Percentiles rank a stretch among this genome's conserved stretches.
Conservation (phyloP, 108 stramenopile genomes). For the Cyclotella kingstonii region DNA sequence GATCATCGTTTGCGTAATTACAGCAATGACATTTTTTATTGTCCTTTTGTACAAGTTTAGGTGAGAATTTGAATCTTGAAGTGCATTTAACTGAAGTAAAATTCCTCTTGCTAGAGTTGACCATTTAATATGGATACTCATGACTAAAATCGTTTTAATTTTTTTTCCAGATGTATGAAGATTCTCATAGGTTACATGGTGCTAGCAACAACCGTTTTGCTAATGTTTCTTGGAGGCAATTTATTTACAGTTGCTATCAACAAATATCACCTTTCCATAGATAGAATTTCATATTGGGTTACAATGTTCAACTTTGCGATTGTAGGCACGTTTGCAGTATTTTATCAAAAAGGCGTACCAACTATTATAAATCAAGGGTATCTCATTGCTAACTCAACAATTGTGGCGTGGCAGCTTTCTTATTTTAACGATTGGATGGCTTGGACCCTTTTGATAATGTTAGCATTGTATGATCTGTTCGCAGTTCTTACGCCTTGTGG, state of each 20-base stretch:
- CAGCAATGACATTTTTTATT: slow-evolving; percentile 86
- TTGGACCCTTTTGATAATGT: slow-evolving; percentile 91
- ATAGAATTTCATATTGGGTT: slow-evolving; percentile 76
- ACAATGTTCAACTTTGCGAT: slow-evolving; percentile 92
- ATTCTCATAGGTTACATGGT: slow-evolving; percentile 88
- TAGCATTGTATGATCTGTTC: slow-evolving; percentile 94
- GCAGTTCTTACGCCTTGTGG: slow-evolving; percentile 97
- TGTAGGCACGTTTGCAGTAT: slow-evolving; percentile 88
- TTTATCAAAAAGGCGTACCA: slow-evolving; percentile 91
- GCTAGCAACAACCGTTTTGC: slow-evolving; percentile 70
- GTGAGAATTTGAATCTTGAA: slow-evolving; percentile 22
- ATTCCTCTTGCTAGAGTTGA: not conserved
- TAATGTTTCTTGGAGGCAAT: slow-evolving; percentile 80
- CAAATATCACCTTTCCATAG: slow-evolving; percentile 67
- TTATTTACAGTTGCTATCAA: slow-evolving; percentile 56
- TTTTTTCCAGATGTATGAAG: slow-evolving; percentile 76
- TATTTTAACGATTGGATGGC: slow-evolving; percentile 94
- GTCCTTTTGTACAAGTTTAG: slow-evolving; percentile 87
- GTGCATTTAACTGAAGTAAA: not conserved
- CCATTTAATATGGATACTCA: too few species aligned
- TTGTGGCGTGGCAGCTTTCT: slow-evolving; percentile 93
- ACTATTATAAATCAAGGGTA: slow-evolving; percentile 85
- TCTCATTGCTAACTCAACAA: slow-evolving; percentile 83
- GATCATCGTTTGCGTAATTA: slow-evolving; percentile 86
- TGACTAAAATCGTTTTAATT: too few species aligned